These are phyloP conservation scores for Penicillium longicatenatum DNA, from an alignment of 495 filamentous ascomycete genomes.

Conservation along the genomic window DNA sequence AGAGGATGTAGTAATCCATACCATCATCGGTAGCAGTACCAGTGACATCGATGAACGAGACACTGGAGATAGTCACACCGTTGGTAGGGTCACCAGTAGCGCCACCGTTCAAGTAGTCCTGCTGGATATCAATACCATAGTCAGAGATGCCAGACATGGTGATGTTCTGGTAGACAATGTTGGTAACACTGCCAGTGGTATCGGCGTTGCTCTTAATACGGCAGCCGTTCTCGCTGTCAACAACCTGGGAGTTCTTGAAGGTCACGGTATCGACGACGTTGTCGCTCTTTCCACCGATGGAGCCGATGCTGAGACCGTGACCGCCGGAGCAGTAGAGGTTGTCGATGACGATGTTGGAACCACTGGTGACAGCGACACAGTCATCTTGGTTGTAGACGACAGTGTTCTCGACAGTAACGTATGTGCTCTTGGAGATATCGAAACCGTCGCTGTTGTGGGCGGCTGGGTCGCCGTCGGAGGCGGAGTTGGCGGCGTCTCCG, in stretches of 20 bases:
- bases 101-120: constrained; percentile 62
- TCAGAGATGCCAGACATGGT: constrained; percentile 24
- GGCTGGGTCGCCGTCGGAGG: constrained; percentile 41
- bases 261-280: constrained; percentile 57
- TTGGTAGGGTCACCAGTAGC: constrained; percentile 55
- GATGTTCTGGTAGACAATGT: constrained; percentile 26
- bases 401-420: constrained; percentile 54
- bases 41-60: constrained; percentile 14
- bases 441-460: constrained; percentile 71
- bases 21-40: constrained; percentile 11
- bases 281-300: constrained; percentile 58
- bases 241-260: constrained; percentile 49
- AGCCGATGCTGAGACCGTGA: constrained; percentile 63
- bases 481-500: constrained; percentile 41
- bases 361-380: constrained; percentile 62
- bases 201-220: constrained; percentile 30
- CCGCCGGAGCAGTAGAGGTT: constrained; percentile 54
- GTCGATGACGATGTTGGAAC: constrained; percentile 47
- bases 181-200: constrained; percentile 28
- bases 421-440: constrained; percentile 55
- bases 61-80: constrained; percentile 45
- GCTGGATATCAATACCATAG: constrained; percentile 64
- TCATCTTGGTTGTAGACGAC: constrained; percentile 67
- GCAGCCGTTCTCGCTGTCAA: constrained; percentile 48
- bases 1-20: constrained; percentile 13